Evolutionary conservation across 116 monocot genomes (phyloP).

Genomic region (Trichopus zeylanicus): DNA sequence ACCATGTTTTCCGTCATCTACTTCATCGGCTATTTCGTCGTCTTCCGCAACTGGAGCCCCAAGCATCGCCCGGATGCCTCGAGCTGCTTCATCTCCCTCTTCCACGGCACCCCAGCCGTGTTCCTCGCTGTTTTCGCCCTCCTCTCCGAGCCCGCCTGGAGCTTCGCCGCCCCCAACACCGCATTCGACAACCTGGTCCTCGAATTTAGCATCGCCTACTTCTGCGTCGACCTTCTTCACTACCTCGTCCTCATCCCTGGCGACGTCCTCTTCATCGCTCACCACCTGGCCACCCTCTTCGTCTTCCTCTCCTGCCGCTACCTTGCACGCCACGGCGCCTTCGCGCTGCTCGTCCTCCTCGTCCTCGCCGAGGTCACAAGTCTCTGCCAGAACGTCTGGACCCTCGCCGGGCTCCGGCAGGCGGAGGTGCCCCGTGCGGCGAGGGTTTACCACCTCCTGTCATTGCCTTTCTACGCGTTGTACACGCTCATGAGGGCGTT

Average conservation of each 20-base stretch:
- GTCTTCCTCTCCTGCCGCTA: conserved; percentile 80
- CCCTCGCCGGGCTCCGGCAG: conserved; percentile 53
- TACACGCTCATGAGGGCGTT: conserved; percentile 66
- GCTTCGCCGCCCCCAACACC: conserved; percentile 55
- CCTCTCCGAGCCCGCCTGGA: conserved; percentile 4
- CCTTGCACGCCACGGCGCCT: conserved; percentile 62
- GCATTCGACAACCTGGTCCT: conserved; percentile 46
- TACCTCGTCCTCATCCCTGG: conserved; percentile 55
- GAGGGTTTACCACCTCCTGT: conserved; percentile 33
- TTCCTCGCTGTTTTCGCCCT: conserved; percentile 38
- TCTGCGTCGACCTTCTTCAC: conserved; percentile 74
- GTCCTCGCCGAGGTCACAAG: conserved; percentile 81
- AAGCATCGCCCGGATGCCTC: conserved; percentile 64
- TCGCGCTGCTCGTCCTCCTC: conserved; percentile 59
- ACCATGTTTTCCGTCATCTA: conserved; percentile 45
- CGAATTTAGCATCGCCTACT: conserved; percentile 85
- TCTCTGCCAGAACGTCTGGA: conserved; percentile 77
- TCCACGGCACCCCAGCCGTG: conserved; percentile 76
- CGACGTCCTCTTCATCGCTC: conserved; percentile 82
- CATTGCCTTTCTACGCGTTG: conserved; percentile 61
- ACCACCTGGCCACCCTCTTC: conserved; percentile 90
- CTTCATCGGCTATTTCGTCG: conserved; percentile 33
- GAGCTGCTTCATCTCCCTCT: conserved; percentile 78
- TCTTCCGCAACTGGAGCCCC: conserved; percentile 69
- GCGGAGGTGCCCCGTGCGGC: conserved; percentile 33